Evolutionary conservation across 768 basidiomycete species (phyloP), one percentile per base, ranked within the genome.

Genomic region (Collybia sp.): DNA sequence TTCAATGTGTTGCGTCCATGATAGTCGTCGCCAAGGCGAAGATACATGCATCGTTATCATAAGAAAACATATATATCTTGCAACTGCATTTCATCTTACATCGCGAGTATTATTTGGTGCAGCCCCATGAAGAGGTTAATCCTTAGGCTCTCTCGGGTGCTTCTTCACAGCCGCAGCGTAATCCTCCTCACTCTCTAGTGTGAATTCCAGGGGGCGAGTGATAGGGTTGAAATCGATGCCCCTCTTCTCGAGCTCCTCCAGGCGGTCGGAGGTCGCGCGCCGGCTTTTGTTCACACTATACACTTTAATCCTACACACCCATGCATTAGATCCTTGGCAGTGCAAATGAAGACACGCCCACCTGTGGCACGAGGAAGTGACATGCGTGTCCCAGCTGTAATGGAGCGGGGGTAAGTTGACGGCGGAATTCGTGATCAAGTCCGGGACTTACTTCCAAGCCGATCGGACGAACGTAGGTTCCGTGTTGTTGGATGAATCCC

Each of bases 401-500:
- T 20, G n/a, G 40, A 35, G 8, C 31, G 42, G 36, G 16, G 32
- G 12, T 19, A 12, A 37, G 36, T 30, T 8, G 19, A 30, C 5
- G 44, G 15, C 19, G 6, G 15, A 39, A 43, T n/a, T 12, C 12
- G 40, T 12, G 20, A 0, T 25, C 4, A 25, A 25, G 3, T 25
- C 25, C 25, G 25, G 8, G 18, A 61, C 73, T 46, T 48, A 76
- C 76, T 78, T 78, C 76, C 75, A 77, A 3, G 76, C 69, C 6
- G 75, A 77, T 38, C 76, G 71, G 12, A 78, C 72, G 46, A 69
- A 74, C 11, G 77, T 77, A 13, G 77, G 77, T 56, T 79, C 72
- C 2, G 76, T 79, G 52, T 80, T 79, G 59, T 74, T 74, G 6
- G 75, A 73, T n/a, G 74, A 75, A 51, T 79, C 77, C 77, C 77